phyloP scores from a whole-genome alignment of 768 basidiomycete species.

The Gymnopilus dilepis region DNA sequence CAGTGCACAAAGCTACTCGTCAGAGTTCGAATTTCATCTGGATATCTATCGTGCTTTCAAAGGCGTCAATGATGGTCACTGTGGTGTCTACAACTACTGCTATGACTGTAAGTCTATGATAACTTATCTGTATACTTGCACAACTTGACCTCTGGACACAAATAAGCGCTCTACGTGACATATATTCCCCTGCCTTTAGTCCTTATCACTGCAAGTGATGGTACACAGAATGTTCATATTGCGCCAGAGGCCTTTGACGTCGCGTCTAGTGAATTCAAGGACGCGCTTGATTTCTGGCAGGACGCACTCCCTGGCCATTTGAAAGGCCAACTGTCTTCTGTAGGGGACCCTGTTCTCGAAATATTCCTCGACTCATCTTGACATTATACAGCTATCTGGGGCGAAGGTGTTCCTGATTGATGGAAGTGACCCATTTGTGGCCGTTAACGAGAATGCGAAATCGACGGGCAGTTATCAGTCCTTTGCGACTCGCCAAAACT shows the following conservation, averaged over 20 bases:
- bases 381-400: conserved; percentile 42
- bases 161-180: conserved; percentile 46
- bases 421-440: conserved; percentile 52
- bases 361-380: conserved; percentile 1
- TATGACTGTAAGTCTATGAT: conserved; percentile 25
- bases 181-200: conserved; percentile 56
- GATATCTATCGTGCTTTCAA: conserved; percentile 59
- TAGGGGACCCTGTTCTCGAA: conserved; percentile 26
- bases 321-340: conserved; percentile 51
- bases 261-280: conserved; percentile 54
- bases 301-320: conserved; percentile 50
- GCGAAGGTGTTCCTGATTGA: conserved; percentile 61
- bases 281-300: conserved; percentile 61
- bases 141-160: conserved; percentile 6
- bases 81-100: conserved; percentile 36
- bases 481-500: conserved; percentile 54
- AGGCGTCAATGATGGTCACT: conserved; percentile 63
- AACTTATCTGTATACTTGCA: not conserved
- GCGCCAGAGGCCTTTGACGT: conserved; percentile 59
- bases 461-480: conserved; percentile 59
- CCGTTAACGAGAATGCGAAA: conserved; percentile 55
- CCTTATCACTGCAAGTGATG: conserved; percentile 48
- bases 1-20: conserved; percentile 44
- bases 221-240: conserved; percentile 54
- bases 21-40: conserved; percentile 61